Base-by-base conservation (phyloP, 179 eudicot species). In the Beta lomatogona region DNA sequence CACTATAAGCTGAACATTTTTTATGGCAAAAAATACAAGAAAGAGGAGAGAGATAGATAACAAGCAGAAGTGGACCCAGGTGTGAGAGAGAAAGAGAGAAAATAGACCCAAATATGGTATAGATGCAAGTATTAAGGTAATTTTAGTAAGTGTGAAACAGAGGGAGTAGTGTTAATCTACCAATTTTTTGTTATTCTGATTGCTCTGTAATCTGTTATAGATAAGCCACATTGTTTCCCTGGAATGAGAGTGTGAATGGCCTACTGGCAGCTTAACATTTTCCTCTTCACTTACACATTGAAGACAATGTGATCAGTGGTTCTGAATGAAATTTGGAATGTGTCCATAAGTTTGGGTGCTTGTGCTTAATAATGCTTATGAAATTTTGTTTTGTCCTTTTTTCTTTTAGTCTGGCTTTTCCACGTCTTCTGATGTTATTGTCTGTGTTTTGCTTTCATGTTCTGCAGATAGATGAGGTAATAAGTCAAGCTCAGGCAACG, bases 401-500 rank as follows among this genome's bases (percentile, higher is more conserved):
- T 21, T 68, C 3, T 11, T 15, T 48, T 25, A 50, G 41, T 41
- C 75, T 31, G 60, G 6, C 52, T 6, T 48, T 48, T 6, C 52
- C 52, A 3, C 52, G 52, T 75, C 28, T 67, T 46, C 60, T 75
- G 59, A 79, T 60, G 64, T 69, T 52, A 46, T 15, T n/a, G 46
- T 57, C n/a, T 77, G 57, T 64, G 31, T 18, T 65, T 59, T 83
- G 66, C 15, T 19, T 70, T 65, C 31, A 54, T 58, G 65, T 41
- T 71, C 48, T 86, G 80, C 89, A 95, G 99, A 94, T 95, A 81
- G 99, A 94, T 80, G 96, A 95, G 73, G 97, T 94, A 57, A 95
- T 95, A 79, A 91, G 84, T 85, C 99, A 95, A 86, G 99, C 98
- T 82, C 98, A 92, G 82, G 86, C 98, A 68, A 92, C 99, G 55